phyloP scores from a whole-genome alignment of 352 stramenopile genomes.

The Phytopythium sindhum region DNA sequence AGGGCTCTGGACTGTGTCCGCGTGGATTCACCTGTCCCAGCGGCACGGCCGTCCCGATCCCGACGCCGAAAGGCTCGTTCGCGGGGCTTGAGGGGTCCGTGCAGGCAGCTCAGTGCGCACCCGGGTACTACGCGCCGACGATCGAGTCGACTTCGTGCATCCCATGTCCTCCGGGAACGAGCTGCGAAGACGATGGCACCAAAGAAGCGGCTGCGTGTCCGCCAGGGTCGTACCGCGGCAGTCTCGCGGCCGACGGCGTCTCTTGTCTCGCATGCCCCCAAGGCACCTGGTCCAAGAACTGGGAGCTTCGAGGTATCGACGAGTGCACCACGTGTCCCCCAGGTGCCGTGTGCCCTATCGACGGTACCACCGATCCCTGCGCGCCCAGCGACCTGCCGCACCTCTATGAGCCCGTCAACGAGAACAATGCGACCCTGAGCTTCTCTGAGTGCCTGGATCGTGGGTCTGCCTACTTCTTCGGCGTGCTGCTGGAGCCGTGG shows the following conservation, averaged over 20 bases:
- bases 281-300: constrained; percentile 98
- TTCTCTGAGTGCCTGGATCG: constrained; percentile 88
- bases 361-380: constrained; percentile 95
- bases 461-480: constrained; percentile 88
- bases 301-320: constrained; percentile 92
- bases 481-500: constrained; percentile 93
- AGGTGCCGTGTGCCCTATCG: constrained; percentile 91
- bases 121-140: constrained; percentile 95
- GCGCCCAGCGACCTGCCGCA: constrained; percentile 90
- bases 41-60: constrained; percentile 92
- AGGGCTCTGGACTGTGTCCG: constrained; percentile 93
- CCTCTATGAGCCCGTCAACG: constrained; percentile 81
- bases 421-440: constrained; percentile 58
- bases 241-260: constrained; percentile 80
- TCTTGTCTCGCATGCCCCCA: constrained; percentile 90
- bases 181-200: constrained; percentile 89
- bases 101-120: constrained; percentile 88
- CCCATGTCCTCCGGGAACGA: constrained; percentile 90
- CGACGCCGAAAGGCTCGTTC: constrained; percentile 90
- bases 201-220: constrained; percentile 87
- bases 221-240: constrained; percentile 92
- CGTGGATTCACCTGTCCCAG: constrained; percentile 92
- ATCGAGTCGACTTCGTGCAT: constrained; percentile 93
- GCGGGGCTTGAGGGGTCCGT: constrained; percentile 91
- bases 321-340: constrained; percentile 93